A percentile compares a stretch with the other conserved stretches of the same genome.
Conservation (phyloP, 1,139 yeast genomes). For the Geotrichum macrosporum region DNA sequence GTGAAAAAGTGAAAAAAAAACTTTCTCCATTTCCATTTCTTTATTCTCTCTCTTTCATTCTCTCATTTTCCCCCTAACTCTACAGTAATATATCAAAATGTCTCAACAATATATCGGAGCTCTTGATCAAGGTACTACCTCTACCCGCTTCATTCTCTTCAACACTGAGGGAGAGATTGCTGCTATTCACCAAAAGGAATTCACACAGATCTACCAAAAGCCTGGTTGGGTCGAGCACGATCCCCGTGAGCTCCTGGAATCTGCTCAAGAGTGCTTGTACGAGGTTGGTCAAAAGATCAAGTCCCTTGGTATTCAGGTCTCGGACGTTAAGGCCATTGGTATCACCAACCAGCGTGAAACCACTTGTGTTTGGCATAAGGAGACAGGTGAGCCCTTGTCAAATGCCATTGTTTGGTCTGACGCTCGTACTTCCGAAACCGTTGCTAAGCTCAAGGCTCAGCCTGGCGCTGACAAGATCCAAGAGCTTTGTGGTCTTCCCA, state of each 20-base stretch:
- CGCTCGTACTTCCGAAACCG: constrained; percentile 75
- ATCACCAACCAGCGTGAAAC: constrained; percentile 96
- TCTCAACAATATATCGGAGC: constrained; percentile 44
- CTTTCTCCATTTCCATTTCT: constrained; percentile 2
- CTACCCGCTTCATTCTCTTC: constrained; percentile 86
- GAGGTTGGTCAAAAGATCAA: constrained; percentile 37
- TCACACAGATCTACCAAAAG: constrained; percentile 39
- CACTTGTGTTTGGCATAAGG: constrained; percentile 81
- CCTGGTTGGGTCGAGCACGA: constrained; percentile 87
- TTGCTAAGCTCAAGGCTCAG: constrained; percentile 56
- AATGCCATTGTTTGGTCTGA: constrained; percentile 97
- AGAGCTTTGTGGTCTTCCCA: constrained; percentile 76
- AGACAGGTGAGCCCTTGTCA: constrained; percentile 76
- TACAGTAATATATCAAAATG: constrained; percentile 8
- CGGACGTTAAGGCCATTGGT: constrained; percentile 51
- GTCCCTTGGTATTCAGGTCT: constrained; percentile 32
- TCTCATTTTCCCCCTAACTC: neutral
- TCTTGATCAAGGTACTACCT: constrained; percentile 90
- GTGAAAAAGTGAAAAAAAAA: no score
- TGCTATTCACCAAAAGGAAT: constrained; percentile 86
- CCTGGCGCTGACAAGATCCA: constrained; percentile 60
- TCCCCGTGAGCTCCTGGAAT: constrained; percentile 78
- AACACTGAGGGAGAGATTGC: constrained; percentile 67
- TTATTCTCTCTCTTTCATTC: neutral
- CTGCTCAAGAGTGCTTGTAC: constrained; percentile 47